Evolutionary conservation across 2,329 filamentous ascomycete species (phyloP), one percentile per base, ranked within the genome.

Genomic region (Aspergillus pseudonomiae): DNA sequence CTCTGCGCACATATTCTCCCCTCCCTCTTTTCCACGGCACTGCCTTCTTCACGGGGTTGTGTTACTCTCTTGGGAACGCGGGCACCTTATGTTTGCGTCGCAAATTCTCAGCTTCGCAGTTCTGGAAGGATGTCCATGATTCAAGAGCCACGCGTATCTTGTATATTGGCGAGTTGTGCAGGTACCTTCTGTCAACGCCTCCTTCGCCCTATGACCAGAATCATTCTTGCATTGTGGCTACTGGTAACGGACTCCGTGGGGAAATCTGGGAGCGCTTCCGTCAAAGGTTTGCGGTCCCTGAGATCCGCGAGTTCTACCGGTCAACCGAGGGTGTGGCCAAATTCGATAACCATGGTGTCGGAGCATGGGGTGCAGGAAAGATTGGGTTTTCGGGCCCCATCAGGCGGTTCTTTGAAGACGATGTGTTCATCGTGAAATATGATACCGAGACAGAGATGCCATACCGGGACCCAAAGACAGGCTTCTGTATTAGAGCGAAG

Each of bases 21-120:
- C 74, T 84, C 10, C 82, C 82, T 0, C 73, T 84, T 19, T 84
- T 83, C 71, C 82, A 84, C 68, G 82, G 80, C 55, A 84, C 82
- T 0, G 81, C 78, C 6, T 78, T 82, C 63, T 82, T 83, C 60
- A 79, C 77, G 0, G 81, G 80, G 1, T 19, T 83, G 6, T 79
- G 75, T 46, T 79, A 80, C 61, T 73, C 73, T 1, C 65, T 82
- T 5, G 80, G 80, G 4, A 79, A 73, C 12, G 71, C 71, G 6
- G 76, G 76, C 5, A 82, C 81, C 0, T 68, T 84, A 39, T 82
- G 80, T 58, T 68, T 83, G 4, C 73, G 77, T 28, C 77, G 80
- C 16, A 83, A 81, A 60, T 83, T 83, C 70, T 82, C 80, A 16
- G 75, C 79, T 9, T 80, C 79, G 0, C 69, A 77, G 3, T 83